These are phyloP conservation scores for Diaporthe sp. DNA, from an alignment of 2,329 filamentous ascomycete genomes.

Conservation along the genomic window DNA sequence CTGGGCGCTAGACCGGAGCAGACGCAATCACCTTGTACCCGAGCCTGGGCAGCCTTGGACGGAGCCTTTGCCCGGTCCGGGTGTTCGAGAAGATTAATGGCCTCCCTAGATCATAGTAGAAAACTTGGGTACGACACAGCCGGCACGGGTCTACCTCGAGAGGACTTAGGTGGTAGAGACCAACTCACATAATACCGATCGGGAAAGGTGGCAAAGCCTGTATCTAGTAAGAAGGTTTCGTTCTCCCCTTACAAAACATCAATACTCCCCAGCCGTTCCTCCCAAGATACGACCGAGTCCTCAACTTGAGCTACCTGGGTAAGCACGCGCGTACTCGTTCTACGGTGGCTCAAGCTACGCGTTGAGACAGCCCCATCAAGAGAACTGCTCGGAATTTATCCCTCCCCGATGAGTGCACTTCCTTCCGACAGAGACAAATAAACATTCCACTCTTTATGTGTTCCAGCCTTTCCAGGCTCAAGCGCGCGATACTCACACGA, in stretches of 20 bases:
- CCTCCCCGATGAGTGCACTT: neutral
- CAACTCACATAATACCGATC: no score
- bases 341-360: neutral
- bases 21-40: neutral
- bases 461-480: conserved; percentile 4
- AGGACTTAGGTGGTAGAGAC: no score
- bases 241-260: no score
- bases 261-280: no score
- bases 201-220: no score
- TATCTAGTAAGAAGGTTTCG: no score
- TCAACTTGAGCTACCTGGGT: neutral
- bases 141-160: no score
- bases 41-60: neutral
- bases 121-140: no score
- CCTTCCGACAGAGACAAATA: neutral
- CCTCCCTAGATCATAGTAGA: no score
- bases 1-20: neutral
- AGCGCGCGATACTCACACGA: no score
- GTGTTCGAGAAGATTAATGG: neutral
- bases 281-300: neutral
- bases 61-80: neutral
- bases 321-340: conserved; percentile 5
- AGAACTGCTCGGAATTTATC: neutral
- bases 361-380: neutral
- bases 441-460: neutral